A percentile compares a stretch with the other conserved stretches of the same genome.
These are phyloP conservation scores for Phylloboletellus chloephorus DNA, from an alignment of 1,284 basidiomycete species.

Conservation along the genomic window DNA sequence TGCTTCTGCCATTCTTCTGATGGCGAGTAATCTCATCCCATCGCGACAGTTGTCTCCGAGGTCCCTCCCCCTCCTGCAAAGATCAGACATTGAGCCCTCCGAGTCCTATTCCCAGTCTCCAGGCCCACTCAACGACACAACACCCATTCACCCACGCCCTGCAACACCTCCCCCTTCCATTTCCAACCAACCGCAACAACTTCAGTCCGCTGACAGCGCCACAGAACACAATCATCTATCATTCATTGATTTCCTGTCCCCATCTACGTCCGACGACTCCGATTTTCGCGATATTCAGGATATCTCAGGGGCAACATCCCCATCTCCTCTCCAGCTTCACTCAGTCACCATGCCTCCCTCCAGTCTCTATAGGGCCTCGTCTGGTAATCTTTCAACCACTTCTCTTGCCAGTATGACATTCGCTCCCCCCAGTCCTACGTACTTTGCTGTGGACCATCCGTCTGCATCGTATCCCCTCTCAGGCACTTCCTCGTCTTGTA, in stretches of 20 bases:
- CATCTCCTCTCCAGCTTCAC: constrained; percentile 14
- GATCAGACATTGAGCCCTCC: not conserved
- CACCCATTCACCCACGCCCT: constrained; percentile 44
- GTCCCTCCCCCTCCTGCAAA: constrained; percentile 6
- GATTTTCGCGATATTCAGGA: constrained; percentile 13
- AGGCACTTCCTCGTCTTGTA: constrained; percentile 12
- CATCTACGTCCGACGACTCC: constrained; percentile 29
- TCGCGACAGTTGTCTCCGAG: constrained; percentile 17
- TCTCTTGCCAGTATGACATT: constrained; percentile 30
- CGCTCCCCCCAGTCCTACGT: constrained; percentile 28
- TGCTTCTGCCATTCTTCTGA: constrained; percentile 5
- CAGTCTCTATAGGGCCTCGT: constrained; percentile 14
- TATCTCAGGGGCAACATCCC: not conserved
- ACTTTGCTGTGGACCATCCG: not conserved
- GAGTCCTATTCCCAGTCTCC: constrained; percentile 31
- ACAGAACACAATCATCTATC: constrained; percentile 37
- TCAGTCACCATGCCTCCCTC: constrained; percentile 22
- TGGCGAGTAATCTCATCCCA: constrained; percentile 16
- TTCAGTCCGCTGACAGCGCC: constrained; percentile 11
- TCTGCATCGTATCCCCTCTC: constrained; percentile 13
- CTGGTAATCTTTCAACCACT: constrained; percentile 15
- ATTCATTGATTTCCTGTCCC: constrained; percentile 54
- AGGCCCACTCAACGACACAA: constrained; percentile 37
- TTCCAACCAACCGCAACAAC: constrained; percentile 17
- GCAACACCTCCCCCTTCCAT: constrained; percentile 29